These are phyloP conservation scores for Xanthoconium stramineum DNA, from an alignment of 768 basidiomycete genomes.

Conservation along the genomic window DNA sequence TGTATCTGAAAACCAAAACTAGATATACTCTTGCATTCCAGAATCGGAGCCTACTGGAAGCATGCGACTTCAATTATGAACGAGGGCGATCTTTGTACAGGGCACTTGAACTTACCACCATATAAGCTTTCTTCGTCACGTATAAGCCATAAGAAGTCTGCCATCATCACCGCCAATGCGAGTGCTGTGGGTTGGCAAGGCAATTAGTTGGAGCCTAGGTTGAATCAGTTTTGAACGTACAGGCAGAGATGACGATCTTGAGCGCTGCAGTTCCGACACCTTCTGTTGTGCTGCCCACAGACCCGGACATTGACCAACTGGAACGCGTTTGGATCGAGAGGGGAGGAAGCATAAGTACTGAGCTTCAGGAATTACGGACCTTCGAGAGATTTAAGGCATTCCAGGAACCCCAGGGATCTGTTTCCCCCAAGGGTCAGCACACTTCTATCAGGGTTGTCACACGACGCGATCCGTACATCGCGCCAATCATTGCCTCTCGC, in stretches of 20 bases:
- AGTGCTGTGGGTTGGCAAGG: not conserved
- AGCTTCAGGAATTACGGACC: not conserved
- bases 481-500: no score
- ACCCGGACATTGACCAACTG: not conserved
- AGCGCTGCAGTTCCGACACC: not conserved
- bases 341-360: not conserved
- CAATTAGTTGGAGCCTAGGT: not conserved
- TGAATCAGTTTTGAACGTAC: not conserved
- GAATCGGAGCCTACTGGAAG: constrained; percentile 5
- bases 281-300: not conserved
- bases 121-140: constrained; percentile 9
- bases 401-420: not conserved
- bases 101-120: constrained; percentile 19
- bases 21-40: constrained; percentile 13
- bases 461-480: no score
- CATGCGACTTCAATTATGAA: not conserved
- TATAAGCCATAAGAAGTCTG: constrained; percentile 12
- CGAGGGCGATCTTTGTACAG: not conserved
- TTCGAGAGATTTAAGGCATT: not conserved
- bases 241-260: not conserved
- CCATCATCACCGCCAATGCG: constrained; percentile 9
- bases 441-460: no score
- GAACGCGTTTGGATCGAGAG: not conserved
- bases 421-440: not conserved
- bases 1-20: constrained; percentile 10